Conservation (phyloP, 2,329 filamentous ascomycete species). For the Basipetospora sp. region DNA sequence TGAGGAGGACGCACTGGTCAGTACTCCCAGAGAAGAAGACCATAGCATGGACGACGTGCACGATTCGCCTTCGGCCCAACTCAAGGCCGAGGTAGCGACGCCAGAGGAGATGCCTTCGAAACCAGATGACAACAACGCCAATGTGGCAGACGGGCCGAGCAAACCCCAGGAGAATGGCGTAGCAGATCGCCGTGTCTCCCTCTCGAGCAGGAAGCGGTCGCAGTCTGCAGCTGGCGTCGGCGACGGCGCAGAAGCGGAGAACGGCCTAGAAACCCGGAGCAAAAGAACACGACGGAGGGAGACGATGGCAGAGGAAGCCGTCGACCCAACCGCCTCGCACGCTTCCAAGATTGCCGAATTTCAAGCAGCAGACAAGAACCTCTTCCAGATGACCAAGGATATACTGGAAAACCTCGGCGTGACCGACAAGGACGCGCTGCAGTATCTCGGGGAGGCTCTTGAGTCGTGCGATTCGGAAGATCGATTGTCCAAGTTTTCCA, state of each 20-base stretch:
- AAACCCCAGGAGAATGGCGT: slow-evolving; percentile 17
- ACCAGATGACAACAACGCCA: background rate
- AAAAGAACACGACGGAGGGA: slow-evolving; percentile 51
- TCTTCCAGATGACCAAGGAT: slow-evolving; percentile 41
- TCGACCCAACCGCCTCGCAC: slow-evolving; percentile 36
- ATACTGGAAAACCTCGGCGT: slow-evolving; percentile 41
- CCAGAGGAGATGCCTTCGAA: background rate
- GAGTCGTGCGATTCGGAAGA: slow-evolving; percentile 38
- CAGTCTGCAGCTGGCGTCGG: slow-evolving; percentile 46
- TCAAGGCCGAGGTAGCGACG: slow-evolving; percentile 2
- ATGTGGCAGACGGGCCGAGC: slow-evolving; percentile 10
- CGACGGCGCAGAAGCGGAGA: slow-evolving; percentile 43
- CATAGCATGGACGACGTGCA: background rate
- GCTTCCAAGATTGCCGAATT: slow-evolving; percentile 41
- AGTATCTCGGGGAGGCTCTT: slow-evolving; percentile 33
- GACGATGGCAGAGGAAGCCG: slow-evolving; percentile 35
- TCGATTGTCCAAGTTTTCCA: slow-evolving; percentile 32
- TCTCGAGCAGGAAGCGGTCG: slow-evolving; percentile 42
- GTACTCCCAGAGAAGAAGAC: background rate
- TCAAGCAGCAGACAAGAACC: slow-evolving; percentile 39
- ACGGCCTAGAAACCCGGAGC: slow-evolving; percentile 44
- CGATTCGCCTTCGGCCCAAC: slow-evolving; percentile 4
- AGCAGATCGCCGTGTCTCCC: too few relatives aligned
- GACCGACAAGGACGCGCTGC: slow-evolving; percentile 31
- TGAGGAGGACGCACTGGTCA: background rate